Evolutionary conservation across 2,329 filamentous ascomycete species (phyloP), one percentile per base, ranked within the genome.

Genomic region (Thelonectria rubi): DNA sequence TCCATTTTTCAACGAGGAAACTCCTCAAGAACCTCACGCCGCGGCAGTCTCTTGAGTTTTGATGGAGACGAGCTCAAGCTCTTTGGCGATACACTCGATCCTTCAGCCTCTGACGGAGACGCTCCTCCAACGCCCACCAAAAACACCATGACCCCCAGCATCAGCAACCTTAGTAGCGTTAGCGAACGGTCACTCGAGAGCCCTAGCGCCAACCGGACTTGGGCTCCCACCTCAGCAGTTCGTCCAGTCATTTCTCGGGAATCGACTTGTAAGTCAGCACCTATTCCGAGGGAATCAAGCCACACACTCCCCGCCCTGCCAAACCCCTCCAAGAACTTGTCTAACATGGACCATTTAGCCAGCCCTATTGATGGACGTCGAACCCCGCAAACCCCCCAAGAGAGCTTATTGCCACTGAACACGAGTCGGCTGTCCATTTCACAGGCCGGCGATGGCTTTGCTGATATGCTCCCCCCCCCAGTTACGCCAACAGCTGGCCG

Each of bases 51-150:
- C 64, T 81, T 93, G 15, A 96, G 92, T 73, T 80, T 94, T 46
- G 91, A 97, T 70, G 90, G 88, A 20, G 92, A 94, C 42, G 92
- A 97, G 51, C 80, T 84, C 59, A 84, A 86, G 66, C 69, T 80
- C 34, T 78, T 78, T 62, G 73, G 68, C 20, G 76, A 78, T 14
- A 66, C 43, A 11, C 60, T 64, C 17, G 72, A 77, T 45, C 55
- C 74, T 34, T 64, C 67, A 14, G 69, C 68, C 9, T 56, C 74
- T 54, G 74, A 78, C 30, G 83, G 80, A 40, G 93, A 97, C 51
- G 82, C 94, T 59, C 94, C 94, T n/a, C 94, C 94, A 1, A 99
- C 95, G 1, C 95, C 95, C 1, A 98, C 95, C 0, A 98, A 97
- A 77, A 87, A 87, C 67, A 80, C 74, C 61, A 78, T 78, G 57